Percentiles rank a stretch among this genome's conserved stretches.
Evolutionary conservation across 164 flowering plant species (phyloP).

Genomic region (Annona squamosa): DNA sequence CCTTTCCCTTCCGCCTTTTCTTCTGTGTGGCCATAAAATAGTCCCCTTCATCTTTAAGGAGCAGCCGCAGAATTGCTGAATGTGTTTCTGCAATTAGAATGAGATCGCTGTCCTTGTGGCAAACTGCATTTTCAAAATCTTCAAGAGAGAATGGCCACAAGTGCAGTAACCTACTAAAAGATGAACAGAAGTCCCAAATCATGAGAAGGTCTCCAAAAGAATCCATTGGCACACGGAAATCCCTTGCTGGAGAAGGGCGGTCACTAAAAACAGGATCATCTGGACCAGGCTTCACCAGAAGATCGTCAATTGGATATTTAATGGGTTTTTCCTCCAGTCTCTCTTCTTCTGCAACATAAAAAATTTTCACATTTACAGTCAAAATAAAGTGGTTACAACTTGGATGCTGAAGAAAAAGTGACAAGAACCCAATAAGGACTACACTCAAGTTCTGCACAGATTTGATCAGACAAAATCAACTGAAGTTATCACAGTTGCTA

Average conservation of each 20-base stretch:
- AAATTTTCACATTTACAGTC: constrained; percentile 1
- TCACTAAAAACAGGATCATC: constrained; percentile 65
- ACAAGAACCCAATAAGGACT: not conserved
- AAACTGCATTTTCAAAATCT: constrained; percentile 83
- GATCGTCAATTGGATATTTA: constrained; percentile 89
- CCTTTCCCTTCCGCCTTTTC: constrained; percentile 61
- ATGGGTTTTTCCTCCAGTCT: constrained; percentile 29
- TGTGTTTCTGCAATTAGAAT: constrained; percentile 64
- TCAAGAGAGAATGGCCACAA: constrained; percentile 80
- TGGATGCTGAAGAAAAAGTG: not conserved
- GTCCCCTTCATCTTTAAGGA: constrained; percentile 52
- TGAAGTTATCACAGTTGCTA: not conserved
- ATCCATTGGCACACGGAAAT: constrained; percentile 67
- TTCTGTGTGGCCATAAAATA: constrained; percentile 33
- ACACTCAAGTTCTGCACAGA: not conserved
- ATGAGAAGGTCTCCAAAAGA: constrained; percentile 83
- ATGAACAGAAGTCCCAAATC: constrained; percentile 93
- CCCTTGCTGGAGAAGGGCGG: constrained; percentile 68
- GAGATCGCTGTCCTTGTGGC: constrained; percentile 63
- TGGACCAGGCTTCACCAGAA: constrained; percentile 52
- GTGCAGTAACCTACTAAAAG: constrained; percentile 59
- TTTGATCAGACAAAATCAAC: not conserved
- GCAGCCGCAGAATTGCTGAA: constrained; percentile 62
- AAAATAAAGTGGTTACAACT: not conserved
- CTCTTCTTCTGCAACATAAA: constrained; percentile 46